Evolutionary conservation across 2,329 filamentous ascomycete genomes (phyloP).

Genomic region (Fusarium globosum): DNA sequence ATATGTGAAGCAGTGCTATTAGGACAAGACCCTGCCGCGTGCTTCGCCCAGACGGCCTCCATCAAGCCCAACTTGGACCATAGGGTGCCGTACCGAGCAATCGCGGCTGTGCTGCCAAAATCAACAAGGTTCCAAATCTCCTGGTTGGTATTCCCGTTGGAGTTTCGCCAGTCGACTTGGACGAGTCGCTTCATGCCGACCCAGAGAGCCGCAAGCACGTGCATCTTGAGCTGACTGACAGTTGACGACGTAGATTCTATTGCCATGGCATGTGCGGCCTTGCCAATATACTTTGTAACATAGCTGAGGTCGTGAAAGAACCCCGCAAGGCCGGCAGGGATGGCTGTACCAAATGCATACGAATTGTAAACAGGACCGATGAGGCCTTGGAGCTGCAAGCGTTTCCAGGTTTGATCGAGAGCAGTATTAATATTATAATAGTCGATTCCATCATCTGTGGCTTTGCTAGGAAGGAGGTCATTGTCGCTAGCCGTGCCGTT

Average conservation of each 20-base stretch:
- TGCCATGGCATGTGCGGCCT: not conserved
- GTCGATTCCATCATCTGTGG: not conserved
- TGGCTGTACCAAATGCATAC: not conserved
- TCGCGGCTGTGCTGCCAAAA: not conserved
- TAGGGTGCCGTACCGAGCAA: not conserved
- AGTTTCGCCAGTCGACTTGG: not conserved
- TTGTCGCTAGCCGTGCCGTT: no score
- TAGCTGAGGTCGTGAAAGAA: not conserved
- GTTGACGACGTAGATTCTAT: not conserved
- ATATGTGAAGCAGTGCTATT: not conserved
- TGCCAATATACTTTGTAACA: not conserved
- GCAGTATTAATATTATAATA: not conserved
- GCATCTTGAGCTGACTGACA: not conserved
- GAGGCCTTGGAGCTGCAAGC: not conserved
- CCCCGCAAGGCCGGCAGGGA: not conserved
- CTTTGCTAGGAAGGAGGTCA: not conserved
- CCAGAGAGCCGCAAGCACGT: not conserved
- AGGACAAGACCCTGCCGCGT: not conserved
- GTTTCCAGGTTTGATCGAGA: not conserved
- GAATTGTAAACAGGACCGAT: not conserved
- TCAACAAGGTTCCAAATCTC: not conserved
- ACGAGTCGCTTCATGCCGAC: not conserved
- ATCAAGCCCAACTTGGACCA: not conserved
- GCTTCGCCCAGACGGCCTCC: not conserved
- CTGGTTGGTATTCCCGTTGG: not conserved